A percentile compares a stretch with the other conserved stretches of the same genome.
Evolutionary conservation across 176 grass and related monocot genomes (phyloP).

Genomic region (Eragrostis curvula): DNA sequence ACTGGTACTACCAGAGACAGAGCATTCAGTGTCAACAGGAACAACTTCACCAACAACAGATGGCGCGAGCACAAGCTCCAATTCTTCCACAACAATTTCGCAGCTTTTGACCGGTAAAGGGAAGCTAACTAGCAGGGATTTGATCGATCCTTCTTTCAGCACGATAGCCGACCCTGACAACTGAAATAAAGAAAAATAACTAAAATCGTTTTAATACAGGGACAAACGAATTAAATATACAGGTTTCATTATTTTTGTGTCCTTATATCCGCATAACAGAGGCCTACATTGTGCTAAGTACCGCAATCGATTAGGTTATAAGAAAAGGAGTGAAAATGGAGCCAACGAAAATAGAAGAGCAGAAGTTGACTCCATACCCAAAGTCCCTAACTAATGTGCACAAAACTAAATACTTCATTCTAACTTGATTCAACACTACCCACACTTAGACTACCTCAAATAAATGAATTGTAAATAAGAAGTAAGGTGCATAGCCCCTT

Average conservation of each 20-base stretch:
- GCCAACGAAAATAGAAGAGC: constrained; percentile 5
- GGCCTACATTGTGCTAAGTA: background rate
- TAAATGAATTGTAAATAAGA: constrained; percentile 7
- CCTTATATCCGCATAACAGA: background rate
- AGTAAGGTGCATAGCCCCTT: background rate
- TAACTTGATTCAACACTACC: constrained; percentile 19
- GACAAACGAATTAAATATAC: constrained; percentile 7
- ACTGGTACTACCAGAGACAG: constrained; percentile 49
- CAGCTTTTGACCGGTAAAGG: constrained; percentile 65
- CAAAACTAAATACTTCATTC: background rate
- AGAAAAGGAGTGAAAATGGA: constrained; percentile 21
- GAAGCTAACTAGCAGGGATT: constrained; percentile 85
- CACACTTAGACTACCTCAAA: background rate
- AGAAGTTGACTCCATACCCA: constrained; percentile 12
- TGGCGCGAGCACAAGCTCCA: constrained; percentile 85
- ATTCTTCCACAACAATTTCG: constrained; percentile 83
- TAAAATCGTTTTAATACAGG: background rate
- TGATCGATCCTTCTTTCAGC: constrained; percentile 97
- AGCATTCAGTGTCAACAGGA: constrained; percentile 54
- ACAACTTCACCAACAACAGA: constrained; percentile 55
- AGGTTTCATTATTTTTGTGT: background rate
- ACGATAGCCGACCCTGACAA: constrained; percentile 59
- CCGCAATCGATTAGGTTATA: background rate
- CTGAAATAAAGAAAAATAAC: constrained; percentile 60
- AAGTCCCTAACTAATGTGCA: background rate